Evolutionary conservation across 1,284 basidiomycete genomes (phyloP), one percentile per base, ranked within the genome.

Genomic region (Termitomyces sp.): DNA sequence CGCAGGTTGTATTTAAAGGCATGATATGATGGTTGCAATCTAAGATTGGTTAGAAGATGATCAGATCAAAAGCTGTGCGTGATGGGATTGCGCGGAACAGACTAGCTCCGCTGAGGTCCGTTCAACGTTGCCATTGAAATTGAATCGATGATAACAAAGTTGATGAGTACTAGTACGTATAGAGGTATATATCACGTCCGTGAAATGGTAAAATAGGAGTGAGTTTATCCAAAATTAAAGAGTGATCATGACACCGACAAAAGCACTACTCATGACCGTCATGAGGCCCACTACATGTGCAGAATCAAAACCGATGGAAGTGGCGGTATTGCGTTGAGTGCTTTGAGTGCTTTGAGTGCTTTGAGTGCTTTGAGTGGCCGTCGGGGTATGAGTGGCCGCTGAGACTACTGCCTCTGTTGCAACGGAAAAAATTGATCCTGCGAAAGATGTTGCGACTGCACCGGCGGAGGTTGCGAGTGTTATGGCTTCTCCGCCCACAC

Each of bases 391-490:
- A 50, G 66, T 59, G 10, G 60, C 64, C 5, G 56, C 61, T n/a
- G 70, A 66, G 18, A 46, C 66, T 42, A 60, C 63, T 14, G 62
- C 66, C 11, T 49, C 44, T 1, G 66, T 68, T 1, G 70, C 70
- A 19, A 74, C 69, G 7, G 77, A 81, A 62, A 73, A 82, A 3
- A 72, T 64, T 1, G 75, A 75, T 14, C 80, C 81, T 28, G 72
- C 80, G 52, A 76, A 76, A 21, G 75, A 75, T 9, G 80, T 83
- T 7, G 68, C 72, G 28, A 68, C 64, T 16, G 78, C 80, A 11
- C 66, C 75, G 5, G 69, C 76, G 1, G 65, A 65, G 3, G 55
- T 59, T 34, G 72, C 70, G n/a, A 77, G 66, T 2, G 76, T 76
- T 44, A 77, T 60, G 5, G 64, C 72, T 10, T 66, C 61, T 7